These are phyloP conservation scores for Coccomyxa sp. DNA, from an alignment of 139 green algal species.

Conservation along the genomic window DNA sequence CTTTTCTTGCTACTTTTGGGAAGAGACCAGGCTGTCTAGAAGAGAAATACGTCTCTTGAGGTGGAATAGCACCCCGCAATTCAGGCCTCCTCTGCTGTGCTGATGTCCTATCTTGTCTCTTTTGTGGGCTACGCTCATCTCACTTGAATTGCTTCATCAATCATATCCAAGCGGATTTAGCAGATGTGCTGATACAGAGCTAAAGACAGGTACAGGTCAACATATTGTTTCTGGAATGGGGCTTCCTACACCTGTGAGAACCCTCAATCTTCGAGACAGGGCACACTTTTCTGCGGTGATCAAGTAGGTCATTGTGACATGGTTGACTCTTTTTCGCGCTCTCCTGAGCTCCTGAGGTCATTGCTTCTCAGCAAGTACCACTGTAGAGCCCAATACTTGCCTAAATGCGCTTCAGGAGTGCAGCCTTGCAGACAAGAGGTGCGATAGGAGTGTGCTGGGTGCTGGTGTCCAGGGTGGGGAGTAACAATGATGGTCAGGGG, in stretches of 20 bases:
- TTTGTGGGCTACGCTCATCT: no score
- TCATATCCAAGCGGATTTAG: no score
- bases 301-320: neutral
- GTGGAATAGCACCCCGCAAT: no score
- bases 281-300: neutral
- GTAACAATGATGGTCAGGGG: slow-evolving; percentile 16
- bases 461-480: neutral
- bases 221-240: neutral
- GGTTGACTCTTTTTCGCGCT: neutral
- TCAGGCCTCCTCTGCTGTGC: no score
- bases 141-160: no score
- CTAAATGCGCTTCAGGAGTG: neutral
- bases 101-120: no score
- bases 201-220: neutral
- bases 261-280: neutral
- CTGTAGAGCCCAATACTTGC: neutral
- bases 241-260: no score
- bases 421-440: neutral
- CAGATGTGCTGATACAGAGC: no score
- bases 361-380: neutral
- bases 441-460: neutral
- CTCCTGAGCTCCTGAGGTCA: neutral
- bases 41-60: neutral
- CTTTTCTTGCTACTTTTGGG: neutral
- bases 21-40: neutral